A percentile compares a stretch with the other conserved stretches of the same genome.
Evolutionary conservation across 805 yeast genomes (phyloP).

Genomic region (Candida jianshihensis): DNA sequence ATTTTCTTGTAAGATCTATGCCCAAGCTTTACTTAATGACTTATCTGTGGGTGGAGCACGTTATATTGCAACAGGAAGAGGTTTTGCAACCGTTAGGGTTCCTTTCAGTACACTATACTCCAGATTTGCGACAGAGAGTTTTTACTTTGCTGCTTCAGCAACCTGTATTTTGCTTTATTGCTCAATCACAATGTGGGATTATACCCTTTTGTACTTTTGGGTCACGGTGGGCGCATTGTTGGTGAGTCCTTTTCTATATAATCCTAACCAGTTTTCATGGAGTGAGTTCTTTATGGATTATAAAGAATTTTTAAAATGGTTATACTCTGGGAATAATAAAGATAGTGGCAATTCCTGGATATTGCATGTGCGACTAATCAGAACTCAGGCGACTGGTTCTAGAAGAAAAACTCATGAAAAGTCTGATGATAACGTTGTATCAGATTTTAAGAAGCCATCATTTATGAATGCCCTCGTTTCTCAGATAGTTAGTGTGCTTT

Average conservation of each 20-base stretch:
- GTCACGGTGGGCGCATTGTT: conserved; percentile 47
- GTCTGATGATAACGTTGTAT: conserved; percentile 31
- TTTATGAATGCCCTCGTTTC: conserved; percentile 34
- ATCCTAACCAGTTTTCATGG: conserved; percentile 63
- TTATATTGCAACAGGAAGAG: conserved; percentile 79
- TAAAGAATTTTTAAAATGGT: conserved; percentile 34
- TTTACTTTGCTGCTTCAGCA: conserved; percentile 55
- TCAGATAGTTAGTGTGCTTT: conserved; percentile 33
- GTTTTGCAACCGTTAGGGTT: conserved; percentile 68
- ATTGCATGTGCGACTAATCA: conserved; percentile 38
- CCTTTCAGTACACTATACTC: conserved; percentile 61
- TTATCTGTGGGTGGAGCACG: conserved; percentile 73
- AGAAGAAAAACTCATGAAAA: conserved; percentile 35
- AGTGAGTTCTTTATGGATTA: conserved; percentile 59
- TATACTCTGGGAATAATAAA: conserved; percentile 44
- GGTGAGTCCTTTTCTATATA: conserved; percentile 54
- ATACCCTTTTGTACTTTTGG: conserved; percentile 55
- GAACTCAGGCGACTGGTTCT: conserved; percentile 53
- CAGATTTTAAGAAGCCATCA: conserved; percentile 45
- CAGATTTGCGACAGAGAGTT: conserved; percentile 61
- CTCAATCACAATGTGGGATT: conserved; percentile 57
- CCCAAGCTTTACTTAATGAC: conserved; percentile 62
- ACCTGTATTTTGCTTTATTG: conserved; percentile 47
- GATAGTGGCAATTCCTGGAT: conserved; percentile 34
- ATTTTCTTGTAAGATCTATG: conserved; percentile 71